Evolutionary conservation across 2,329 filamentous ascomycete genomes (phyloP), one percentile per base, ranked within the genome.

Genomic region (Gyromitra esculenta): DNA sequence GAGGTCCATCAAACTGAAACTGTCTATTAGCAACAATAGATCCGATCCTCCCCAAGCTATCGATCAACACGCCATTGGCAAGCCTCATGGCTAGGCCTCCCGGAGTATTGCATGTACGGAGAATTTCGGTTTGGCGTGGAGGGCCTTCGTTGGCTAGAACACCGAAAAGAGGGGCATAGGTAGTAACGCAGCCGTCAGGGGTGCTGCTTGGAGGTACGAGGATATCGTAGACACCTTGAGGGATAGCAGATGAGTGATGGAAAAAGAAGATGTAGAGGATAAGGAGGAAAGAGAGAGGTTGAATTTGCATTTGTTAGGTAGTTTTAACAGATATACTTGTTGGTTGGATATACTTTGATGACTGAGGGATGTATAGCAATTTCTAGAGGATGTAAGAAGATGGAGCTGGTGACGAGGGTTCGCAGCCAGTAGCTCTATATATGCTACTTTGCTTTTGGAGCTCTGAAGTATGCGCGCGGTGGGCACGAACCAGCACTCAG

Each of bases 11-110:
- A 81, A 93, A 94, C 83, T 94, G 91, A 86, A 93, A 91, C 83
- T 96, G 93, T 82, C 86, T 88, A 87, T 95, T 96, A 81, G 89
- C 86, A 39, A 91, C 92, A 81, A 96, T 91, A 84, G 93, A 93
- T 7, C 92, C 93, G 43, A 88, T 93, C 79, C 93, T 90, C 67
- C 85, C 86, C 79, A 89, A 82, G 21, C 86, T 84, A 80, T 96
- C 93, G 25, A 84, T 88, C 37, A 95, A 87, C 56, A 91, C 83
- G 68, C 91, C 89, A 77, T 91, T 85, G 39, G 85, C 81, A 66
- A 96, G 88, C 9, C 84, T 88, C 79, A 92, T 84, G 25, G 88
- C 87, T 18, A 96, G 87, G n/a, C 35, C 11, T 21, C 9, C 15
- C 1, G 52, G 54, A 0, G 50, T 15, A 11, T 45, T 31, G 67